Evolutionary conservation across 345 rosid genomes (phyloP).

Genomic region (Boechera stricta): DNA sequence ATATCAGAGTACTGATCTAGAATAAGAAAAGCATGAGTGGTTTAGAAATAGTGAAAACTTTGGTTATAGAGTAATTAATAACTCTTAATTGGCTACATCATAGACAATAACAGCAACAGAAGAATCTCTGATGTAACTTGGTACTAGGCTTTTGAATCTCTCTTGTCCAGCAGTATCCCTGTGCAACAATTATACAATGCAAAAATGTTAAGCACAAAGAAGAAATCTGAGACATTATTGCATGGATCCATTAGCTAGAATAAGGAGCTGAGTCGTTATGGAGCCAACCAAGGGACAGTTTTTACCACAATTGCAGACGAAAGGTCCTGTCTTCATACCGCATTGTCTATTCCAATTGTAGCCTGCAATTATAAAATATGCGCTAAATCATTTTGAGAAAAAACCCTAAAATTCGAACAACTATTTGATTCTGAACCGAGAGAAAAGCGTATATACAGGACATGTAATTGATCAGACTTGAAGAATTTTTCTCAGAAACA

Average conservation of each 20-base stretch:
- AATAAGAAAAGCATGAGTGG: neutral
- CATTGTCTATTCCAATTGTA: conserved; percentile 86
- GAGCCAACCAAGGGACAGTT: neutral
- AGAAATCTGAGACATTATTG: neutral
- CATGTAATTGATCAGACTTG: neutral
- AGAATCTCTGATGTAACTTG: conserved; percentile 86
- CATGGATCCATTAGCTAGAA: neutral
- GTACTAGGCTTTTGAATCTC: conserved; percentile 84
- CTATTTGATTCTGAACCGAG: neutral
- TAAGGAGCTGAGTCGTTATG: neutral
- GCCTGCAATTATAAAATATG: conserved; percentile 51
- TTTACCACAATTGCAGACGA: conserved; percentile 81
- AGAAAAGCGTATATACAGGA: neutral
- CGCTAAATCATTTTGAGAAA: neutral
- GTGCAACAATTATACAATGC: neutral
- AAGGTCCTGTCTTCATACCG: conserved; percentile 84
- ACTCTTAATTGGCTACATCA: conserved; percentile 82
- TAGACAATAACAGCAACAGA: conserved; percentile 87
- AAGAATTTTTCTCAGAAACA: neutral
- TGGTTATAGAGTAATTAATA: neutral
- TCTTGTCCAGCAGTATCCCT: conserved; percentile 98
- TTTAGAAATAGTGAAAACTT: neutral
- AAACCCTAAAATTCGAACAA: neutral
- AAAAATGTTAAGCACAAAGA: neutral
- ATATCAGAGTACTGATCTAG: neutral